A percentile compares a stretch with the other conserved stretches of the same genome.
phyloP scores from a whole-genome alignment of 768 basidiomycete genomes.

The Pulveroboletus sp. region DNA sequence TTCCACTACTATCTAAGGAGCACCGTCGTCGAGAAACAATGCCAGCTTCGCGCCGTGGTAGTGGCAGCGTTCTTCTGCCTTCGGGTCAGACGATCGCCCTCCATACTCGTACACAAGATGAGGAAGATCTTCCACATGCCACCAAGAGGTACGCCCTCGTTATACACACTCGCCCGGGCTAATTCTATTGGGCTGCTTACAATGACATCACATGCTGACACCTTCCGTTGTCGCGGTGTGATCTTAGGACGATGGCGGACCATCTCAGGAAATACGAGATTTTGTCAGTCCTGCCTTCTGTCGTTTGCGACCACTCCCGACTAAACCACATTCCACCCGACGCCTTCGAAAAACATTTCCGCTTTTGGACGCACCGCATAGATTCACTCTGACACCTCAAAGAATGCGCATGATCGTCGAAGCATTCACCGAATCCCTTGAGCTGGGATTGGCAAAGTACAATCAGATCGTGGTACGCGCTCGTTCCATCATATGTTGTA shows the following conservation, averaged over 20 bases:
- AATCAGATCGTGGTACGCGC: conserved; percentile 82
- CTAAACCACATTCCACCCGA: conserved; percentile 3
- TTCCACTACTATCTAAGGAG: neutral
- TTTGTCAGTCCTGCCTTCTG: conserved; percentile 48
- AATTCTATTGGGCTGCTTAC: neutral
- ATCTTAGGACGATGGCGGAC: conserved; percentile 82
- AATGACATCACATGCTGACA: conserved; percentile 5
- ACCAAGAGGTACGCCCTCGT: conserved; percentile 71
- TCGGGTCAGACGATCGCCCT: conserved; percentile 77
- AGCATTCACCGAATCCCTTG: conserved; percentile 89
- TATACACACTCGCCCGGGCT: neutral
- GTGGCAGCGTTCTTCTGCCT: conserved; percentile 66
- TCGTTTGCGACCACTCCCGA: neutral
- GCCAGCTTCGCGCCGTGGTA: conserved; percentile 72
- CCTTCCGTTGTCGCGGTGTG: neutral
- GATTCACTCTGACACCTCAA: conserved; percentile 84
- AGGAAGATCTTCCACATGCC: conserved; percentile 85
- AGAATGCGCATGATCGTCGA: conserved; percentile 96
- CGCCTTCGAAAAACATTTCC: neutral
- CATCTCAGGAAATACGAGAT: conserved; percentile 88
- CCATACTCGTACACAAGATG: conserved; percentile 85
- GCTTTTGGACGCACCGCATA: conserved; percentile 23
- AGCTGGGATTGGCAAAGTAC: conserved; percentile 75
- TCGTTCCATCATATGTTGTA: neutral
- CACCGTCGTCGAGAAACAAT: conserved; percentile 32